Evolutionary conservation across 2,329 filamentous ascomycete species (phyloP), one percentile per base, ranked within the genome.

Genomic region (Diaporthe citriasiana): DNA sequence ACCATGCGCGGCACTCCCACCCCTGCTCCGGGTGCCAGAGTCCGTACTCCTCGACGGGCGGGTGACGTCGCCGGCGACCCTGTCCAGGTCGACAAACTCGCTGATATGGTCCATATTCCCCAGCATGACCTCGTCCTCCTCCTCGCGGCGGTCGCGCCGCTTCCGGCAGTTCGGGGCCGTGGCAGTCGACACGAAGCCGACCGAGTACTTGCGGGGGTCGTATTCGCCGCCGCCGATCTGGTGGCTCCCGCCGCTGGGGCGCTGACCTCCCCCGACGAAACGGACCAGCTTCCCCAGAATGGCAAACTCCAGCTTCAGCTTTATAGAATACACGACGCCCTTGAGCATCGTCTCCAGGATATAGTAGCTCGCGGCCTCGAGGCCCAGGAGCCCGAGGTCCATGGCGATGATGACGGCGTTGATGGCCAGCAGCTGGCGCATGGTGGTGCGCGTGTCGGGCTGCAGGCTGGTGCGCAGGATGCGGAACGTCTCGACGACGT

Each of bases 291-390:
- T 73, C 1, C 71, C 71, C 5, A 73, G 60, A 17, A 73, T 66
- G 6, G 60, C 60, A 3, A 73, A 66, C 51, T 73, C 71, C 4
- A 73, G 42, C 53, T 73, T 73, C 27, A 69, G 40, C 17, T 73
- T 73, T 12, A 73, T 69, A 2, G 59, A 56, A 15, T 73, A 73
- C 9, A 73, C 71, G n/a, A 73, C 71, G 45, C 71, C 71, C 33
- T 73, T 73, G 27, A 73, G 71, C 71, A 73, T 73, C 17, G 71
- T 73, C 51, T 73, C 71, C 30, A 73, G 71, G 40, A 73, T 69
- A 12, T 73, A 73, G 8, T 50, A 50, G 9, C 57, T 68, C 22
- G 60, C 60, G 8, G 71, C 59, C 60, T 73, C 71, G 9, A 73
- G 22, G 1, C 51, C 60, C 15, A 73, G 19, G 0, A 73, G 51